Conservation (phyloP, 495 filamentous ascomycete genomes). For the Hyphodiscus hymeniophilus region DNA sequence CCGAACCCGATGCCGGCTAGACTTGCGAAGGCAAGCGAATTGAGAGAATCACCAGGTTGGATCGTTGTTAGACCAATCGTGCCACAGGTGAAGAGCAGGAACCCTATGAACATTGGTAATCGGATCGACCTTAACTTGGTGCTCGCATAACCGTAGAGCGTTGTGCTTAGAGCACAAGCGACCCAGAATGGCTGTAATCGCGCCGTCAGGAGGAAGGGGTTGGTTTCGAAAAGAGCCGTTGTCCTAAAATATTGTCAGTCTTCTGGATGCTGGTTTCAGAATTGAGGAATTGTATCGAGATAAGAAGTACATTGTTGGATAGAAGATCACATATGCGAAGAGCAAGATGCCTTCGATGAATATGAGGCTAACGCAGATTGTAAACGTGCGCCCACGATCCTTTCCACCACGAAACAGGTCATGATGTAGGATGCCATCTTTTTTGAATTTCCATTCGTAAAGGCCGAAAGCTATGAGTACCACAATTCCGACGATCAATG, state of each 20-base stretch:
- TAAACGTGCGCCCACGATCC: conserved; percentile 20
- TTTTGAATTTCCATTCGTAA: conserved; percentile 22
- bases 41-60: conserved; percentile 2
- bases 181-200: conserved; percentile 16
- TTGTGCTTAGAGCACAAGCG: conserved; percentile 11
- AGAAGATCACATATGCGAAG: conserved; percentile 26
- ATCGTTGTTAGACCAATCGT: conserved; percentile 20
- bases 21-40: conserved; percentile 19
- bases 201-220: conserved; percentile 20
- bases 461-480: conserved; percentile 10
- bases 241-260: conserved; percentile 11
- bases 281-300: background rate
- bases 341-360: conserved; percentile 25
- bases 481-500: conserved; percentile 21
- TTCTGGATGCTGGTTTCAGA: too few species aligned
- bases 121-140: conserved; percentile 12
- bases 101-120: conserved; percentile 16
- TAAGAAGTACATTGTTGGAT: conserved; percentile 14
- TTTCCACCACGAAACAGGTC: conserved; percentile 20
- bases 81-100: conserved; percentile 19
- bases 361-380: conserved; percentile 21
- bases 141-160: conserved; percentile 20
- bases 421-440: conserved; percentile 27
- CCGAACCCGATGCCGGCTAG: conserved; percentile 21
- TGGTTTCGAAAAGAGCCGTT: conserved; percentile 22